These are phyloP conservation scores for Chrysanthemum lavandulifolium DNA, from an alignment of 129 eudicot species.

Conservation along the genomic window DNA sequence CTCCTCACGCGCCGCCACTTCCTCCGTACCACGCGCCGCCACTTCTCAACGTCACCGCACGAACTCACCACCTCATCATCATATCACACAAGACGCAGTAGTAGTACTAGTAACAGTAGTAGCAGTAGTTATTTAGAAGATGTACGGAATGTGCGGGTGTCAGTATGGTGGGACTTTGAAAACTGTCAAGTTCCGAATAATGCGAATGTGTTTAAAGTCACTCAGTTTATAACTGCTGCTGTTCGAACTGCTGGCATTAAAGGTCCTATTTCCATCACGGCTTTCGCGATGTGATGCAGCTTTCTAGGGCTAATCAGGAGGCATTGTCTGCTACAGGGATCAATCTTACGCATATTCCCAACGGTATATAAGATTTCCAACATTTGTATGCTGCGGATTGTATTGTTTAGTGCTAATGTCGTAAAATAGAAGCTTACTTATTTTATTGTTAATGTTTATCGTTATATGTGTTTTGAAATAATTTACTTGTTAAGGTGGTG, in stretches of 20 bases:
- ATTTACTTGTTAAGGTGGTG: no score
- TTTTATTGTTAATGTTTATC: no score
- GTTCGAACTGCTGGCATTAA: slow-evolving; percentile 71
- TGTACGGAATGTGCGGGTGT: slow-evolving; percentile 65
- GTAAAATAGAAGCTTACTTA: no score
- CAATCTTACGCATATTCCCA: slow-evolving; percentile 76
- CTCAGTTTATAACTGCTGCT: slow-evolving; percentile 72
- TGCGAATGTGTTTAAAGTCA: slow-evolving; percentile 50
- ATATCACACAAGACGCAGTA: slow-evolving; percentile 34
- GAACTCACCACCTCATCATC: slow-evolving; percentile 16
- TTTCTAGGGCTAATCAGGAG: slow-evolving; percentile 72
- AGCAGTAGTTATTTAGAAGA: slow-evolving; percentile 37
- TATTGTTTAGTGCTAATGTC: no score
- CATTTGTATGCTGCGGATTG: no score
- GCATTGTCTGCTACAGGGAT: slow-evolving; percentile 83
- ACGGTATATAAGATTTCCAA: slow-evolving; percentile 37
- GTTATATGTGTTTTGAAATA: no score
- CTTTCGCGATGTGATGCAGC: slow-evolving; percentile 74
- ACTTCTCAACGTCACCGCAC: slow-evolving; percentile 40
- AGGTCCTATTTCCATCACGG: slow-evolving; percentile 85
- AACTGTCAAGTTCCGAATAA: slow-evolving; percentile 62
- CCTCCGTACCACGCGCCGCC: slow-evolving; percentile 26
- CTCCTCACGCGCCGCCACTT: slow-evolving; percentile 29
- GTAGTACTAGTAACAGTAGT: no score
- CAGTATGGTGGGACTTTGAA: slow-evolving; percentile 99